Evolutionary conservation across 2,329 filamentous ascomycete species (phyloP), one percentile per base, ranked within the genome.

Genomic region (Achaetomium macrosporum): DNA sequence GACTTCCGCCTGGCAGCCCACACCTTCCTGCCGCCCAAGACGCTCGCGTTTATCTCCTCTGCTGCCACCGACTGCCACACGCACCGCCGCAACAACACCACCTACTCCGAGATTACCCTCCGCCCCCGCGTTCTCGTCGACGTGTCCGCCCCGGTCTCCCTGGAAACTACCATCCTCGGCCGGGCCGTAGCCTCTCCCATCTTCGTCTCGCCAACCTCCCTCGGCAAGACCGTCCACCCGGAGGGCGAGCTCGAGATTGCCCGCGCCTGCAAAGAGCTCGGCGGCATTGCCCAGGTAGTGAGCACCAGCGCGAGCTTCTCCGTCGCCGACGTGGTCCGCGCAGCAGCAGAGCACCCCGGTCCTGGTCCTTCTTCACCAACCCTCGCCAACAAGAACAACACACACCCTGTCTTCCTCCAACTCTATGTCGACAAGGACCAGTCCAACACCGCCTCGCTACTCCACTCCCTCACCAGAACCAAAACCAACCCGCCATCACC

Each of bases 1-100:
- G 85, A 88, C 77, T 89, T 89, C 61, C 73, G 73, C 2, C 68
- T 83, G 11, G 79, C 77, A 0, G 83, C 83, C 4, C 73, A 75
- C 15, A 69, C 71, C 25, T 77, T 75, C 6, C 73, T 84, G 44
- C 73, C 74, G 9, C 74, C 76, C 19, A 87, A 87, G 62, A 79
- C 83, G n/a, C 86, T 81, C 81, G 84, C 83, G 0, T 87, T 86
- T 62, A 79, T 83, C 63, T 84, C 81, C 17, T 84, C 81, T 9
- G 84, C 83, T 2, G 79, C 83, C 11, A 85, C 82, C 6, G 84
- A 77, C 62, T 66, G 72, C n/a, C 75, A 76, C 61, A 80, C 84
- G 36, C 79, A 83, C 44, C 59, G 57, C 46, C 73, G 75, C 46
- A 87, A 87, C 64, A 73, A 70, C 20, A 70, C 73, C 0, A 70